phyloP scores from a whole-genome alignment of 257 asterid genomes.

The Buddleja alternifolia region DNA sequence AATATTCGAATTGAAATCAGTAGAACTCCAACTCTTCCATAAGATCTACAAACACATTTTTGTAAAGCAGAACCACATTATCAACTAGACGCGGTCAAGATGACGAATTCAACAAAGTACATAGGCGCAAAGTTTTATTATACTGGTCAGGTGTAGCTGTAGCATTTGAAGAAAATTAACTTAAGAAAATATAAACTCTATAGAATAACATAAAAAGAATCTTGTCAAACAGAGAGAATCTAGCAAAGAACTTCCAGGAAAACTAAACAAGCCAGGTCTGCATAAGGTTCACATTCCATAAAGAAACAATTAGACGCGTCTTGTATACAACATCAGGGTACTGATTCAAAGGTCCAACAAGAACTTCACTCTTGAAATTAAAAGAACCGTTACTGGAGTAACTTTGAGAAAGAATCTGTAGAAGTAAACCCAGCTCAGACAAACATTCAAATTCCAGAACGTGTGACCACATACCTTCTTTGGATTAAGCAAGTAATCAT shows the following conservation, averaged over 20 bases:
- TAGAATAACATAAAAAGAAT: too few relatives aligned
- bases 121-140: too few relatives aligned
- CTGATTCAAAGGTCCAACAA: neutral
- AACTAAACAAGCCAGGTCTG: neutral
- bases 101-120: too few relatives aligned
- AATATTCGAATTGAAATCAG: too few relatives aligned
- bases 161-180: too few relatives aligned
- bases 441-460: neutral
- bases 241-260: neutral
- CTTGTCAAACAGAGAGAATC: neutral
- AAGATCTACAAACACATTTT: too few relatives aligned
- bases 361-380: neutral
- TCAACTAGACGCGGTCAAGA: too few relatives aligned
- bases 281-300: neutral
- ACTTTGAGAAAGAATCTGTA: neutral
- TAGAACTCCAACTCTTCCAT: too few relatives aligned
- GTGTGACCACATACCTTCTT: conserved; percentile 60
- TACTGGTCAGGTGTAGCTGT: too few relatives aligned
- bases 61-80: too few relatives aligned
- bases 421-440: neutral
- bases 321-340: neutral
- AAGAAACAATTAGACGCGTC: neutral
- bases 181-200: too few relatives aligned
- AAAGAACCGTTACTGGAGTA: neutral
- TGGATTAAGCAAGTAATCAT: conserved; percentile 89